Evolutionary conservation across 495 filamentous ascomycete genomes (phyloP).

Genomic region (Hapsidospora chrysogenum): DNA sequence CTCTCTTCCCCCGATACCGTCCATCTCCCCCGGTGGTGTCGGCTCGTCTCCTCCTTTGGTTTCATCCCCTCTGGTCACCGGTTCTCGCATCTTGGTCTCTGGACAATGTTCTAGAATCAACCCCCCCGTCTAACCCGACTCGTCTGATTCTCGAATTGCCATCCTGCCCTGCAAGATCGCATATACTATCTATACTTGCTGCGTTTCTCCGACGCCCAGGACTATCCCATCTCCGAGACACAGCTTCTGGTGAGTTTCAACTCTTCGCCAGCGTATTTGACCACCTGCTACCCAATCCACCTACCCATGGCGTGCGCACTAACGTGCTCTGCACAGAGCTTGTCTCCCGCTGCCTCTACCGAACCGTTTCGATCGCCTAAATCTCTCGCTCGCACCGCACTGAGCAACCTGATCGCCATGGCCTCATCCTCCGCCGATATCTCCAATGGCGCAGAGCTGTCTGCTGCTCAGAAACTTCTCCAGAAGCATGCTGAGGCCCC

Average conservation of each 20-base stretch:
- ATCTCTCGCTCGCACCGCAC: too few species aligned
- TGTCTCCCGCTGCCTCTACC: background rate
- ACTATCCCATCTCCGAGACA: too few species aligned
- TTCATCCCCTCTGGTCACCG: constrained; percentile 2
- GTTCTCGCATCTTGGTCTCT: constrained; percentile 1
- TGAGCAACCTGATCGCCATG: too few species aligned
- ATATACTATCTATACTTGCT: background rate
- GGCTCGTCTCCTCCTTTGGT: constrained; percentile 1
- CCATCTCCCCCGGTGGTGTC: background rate
- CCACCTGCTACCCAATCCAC: background rate
- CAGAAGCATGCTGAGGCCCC: constrained; percentile 56
- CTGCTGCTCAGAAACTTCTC: constrained; percentile 60
- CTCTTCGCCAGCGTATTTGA: background rate
- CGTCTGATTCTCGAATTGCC: too few species aligned
- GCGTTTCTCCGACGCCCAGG: too few species aligned
- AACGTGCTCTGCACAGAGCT: too few species aligned
- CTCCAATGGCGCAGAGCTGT: constrained; percentile 19
- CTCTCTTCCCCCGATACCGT: background rate
- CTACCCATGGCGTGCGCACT: too few species aligned
- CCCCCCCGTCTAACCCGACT: too few species aligned
- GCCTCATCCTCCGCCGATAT: constrained; percentile 12
- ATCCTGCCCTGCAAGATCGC: background rate
- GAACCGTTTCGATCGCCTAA: too few species aligned
- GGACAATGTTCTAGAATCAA: constrained; percentile 1
- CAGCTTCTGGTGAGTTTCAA: constrained; percentile 1